Conservation (phyloP, 306 rosid genomes). For the Canavalia ensiformis region DNA sequence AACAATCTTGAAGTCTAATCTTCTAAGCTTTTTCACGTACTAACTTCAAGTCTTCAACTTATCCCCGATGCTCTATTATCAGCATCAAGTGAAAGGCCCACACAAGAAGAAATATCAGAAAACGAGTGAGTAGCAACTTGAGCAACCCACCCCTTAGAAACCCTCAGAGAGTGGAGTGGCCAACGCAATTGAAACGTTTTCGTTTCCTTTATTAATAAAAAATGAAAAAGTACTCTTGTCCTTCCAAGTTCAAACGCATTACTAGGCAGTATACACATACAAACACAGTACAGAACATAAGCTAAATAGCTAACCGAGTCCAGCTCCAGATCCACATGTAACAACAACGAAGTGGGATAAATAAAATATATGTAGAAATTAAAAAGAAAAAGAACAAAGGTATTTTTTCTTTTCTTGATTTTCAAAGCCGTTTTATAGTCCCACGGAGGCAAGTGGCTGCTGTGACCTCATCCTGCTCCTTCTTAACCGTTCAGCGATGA, state of each 20-base stretch:
- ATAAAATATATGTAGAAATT: slow-evolving; percentile 3
- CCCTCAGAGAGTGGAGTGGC: background rate
- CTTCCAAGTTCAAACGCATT: slow-evolving; percentile 53
- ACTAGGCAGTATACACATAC: slow-evolving; percentile 59
- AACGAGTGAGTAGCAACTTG: background rate
- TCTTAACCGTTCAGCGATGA: slow-evolving; percentile 92
- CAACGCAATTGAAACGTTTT: slow-evolving; percentile 41
- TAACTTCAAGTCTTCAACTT: background rate
- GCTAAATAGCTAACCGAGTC: slow-evolving; percentile 33
- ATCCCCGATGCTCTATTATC: background rate
- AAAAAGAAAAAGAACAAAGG: slow-evolving; percentile 42
- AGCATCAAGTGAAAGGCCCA: background rate
- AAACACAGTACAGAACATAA: slow-evolving; percentile 56
- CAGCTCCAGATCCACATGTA: slow-evolving; percentile 19
- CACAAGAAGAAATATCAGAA: background rate
- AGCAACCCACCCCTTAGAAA: background rate
- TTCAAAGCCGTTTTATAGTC: slow-evolving; percentile 51
- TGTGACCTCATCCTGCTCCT: slow-evolving; percentile 85
- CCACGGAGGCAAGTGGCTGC: slow-evolving; percentile 52
- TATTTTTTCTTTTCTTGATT: slow-evolving; percentile 5
- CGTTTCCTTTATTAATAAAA: slow-evolving; percentile 40
- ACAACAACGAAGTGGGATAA: background rate
- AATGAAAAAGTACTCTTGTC: slow-evolving; percentile 12
- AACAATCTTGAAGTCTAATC: background rate
- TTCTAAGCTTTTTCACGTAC: no score